Base-by-base conservation (phyloP, 2,329 filamentous ascomycete species). In the Cercospora zeae-maydis region DNA sequence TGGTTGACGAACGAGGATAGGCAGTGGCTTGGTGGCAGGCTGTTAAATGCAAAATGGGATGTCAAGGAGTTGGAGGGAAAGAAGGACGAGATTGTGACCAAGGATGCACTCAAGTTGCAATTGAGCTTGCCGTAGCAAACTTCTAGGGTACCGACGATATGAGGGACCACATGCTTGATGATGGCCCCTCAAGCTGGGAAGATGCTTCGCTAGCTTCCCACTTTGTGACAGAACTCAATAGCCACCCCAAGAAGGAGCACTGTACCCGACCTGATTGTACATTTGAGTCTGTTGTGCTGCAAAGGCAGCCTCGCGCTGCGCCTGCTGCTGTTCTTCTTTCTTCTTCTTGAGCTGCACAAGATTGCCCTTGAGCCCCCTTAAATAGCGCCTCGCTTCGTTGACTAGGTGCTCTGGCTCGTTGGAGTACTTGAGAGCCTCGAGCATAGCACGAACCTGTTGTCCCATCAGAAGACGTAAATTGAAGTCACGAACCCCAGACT, bases 401-500 rank as follows among this genome's bases (percentile, higher is more conserved):
- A 88, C 77, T 7, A 86, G 72, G 19, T 83, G 78, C 27, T 76
- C 77, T 10, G 81, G 77, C 70, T 89, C 87, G 0, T 79, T 81
- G 59, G 83, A 86, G 58, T 79, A 75, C 69, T 85, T 85, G 21
- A 92, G 74, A 0, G 84, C 82, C 60, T 85, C 81, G 14, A 92
- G 77, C 81, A 91, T 88, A 19, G 83, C 77, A 59, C 83, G 80
- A 14, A 92, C 79, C 70, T 90, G 83, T 5, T 10, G 2, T 10
- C 14, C 14, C 4, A 49, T 70, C 37, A 69, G 62, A 59, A 47
- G n/a, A 14, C 14, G 24, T 13, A 5, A 13, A 14, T 2, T 21
- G 7, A n/a, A 1, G 13, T 47, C 11, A 34, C 9, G 14, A 16
- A 19, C 6, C 47, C 4, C 13, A 30, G 39, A 62, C 64, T 19